A percentile compares a stretch with the other conserved stretches of the same genome.
Conservation (phyloP, 1,284 basidiomycete species). For the Heterobasidion occidentale region DNA sequence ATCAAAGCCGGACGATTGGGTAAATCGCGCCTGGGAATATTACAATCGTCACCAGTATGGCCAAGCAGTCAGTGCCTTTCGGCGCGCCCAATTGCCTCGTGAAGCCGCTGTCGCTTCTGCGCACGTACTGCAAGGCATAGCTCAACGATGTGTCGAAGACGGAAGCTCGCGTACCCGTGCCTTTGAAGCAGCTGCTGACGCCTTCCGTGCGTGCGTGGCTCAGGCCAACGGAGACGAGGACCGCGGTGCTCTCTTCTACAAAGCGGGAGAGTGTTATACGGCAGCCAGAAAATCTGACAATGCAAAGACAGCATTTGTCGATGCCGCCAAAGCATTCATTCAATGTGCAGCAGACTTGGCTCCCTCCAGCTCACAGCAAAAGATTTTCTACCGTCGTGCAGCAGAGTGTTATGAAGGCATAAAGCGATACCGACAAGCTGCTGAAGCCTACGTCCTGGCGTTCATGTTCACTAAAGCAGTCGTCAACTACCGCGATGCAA, state of each 20-base stretch:
- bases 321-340: conserved; percentile 22
- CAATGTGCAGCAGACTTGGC: not conserved
- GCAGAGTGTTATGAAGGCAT: conserved; percentile 41
- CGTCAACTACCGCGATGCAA: conserved; percentile 37
- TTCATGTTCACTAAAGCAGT: conserved; percentile 37
- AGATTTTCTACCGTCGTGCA: conserved; percentile 25
- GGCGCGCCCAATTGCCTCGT: conserved; percentile 31
- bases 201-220: no score
- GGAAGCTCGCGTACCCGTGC: no score
- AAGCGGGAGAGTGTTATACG: conserved; percentile 17
- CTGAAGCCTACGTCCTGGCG: conserved; percentile 33
- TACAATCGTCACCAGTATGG: conserved; percentile 48
- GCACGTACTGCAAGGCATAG: no score
- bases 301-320: conserved; percentile 29
- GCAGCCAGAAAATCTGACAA: conserved; percentile 4
- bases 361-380: not conserved
- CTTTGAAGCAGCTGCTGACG: no score
- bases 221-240: conserved; percentile 31
- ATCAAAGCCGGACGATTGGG: conserved; percentile 49
- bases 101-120: not conserved
- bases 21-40: conserved; percentile 35
- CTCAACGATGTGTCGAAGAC: no score
- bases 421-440: conserved; percentile 34
- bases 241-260: conserved; percentile 25
- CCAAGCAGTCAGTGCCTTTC: conserved; percentile 57